Percentiles rank a stretch among this genome's conserved stretches.
Evolutionary conservation across 2,329 filamentous ascomycete species (phyloP).

Genomic region (Onygena corvina): DNA sequence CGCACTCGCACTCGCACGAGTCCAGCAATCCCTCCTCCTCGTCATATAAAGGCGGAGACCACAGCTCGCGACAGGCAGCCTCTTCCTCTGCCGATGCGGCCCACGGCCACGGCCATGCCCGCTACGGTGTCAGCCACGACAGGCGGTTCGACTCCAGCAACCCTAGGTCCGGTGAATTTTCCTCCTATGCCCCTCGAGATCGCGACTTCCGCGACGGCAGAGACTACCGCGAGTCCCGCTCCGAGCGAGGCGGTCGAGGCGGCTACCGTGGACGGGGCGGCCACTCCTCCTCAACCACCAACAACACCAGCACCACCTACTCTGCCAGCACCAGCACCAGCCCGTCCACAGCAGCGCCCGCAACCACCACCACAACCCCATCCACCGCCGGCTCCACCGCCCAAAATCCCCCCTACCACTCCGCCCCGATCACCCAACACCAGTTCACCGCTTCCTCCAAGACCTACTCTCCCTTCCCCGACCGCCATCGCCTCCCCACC

Average conservation of each 20-base stretch:
- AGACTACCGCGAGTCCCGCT: constrained; percentile 27
- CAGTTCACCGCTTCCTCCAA: constrained; percentile 31
- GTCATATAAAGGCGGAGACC: constrained; percentile 19
- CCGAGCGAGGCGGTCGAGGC: constrained; percentile 30
- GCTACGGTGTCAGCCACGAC: constrained; percentile 23
- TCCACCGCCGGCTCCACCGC: too few relatives aligned
- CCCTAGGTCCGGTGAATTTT: constrained; percentile 25
- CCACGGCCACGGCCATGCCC: constrained; percentile 22
- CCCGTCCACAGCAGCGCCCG: constrained; percentile 28
- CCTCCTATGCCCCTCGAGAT: constrained; percentile 19
- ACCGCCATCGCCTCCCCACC: constrained; percentile 31
- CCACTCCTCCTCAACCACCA: constrained; percentile 23
- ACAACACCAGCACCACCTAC: constrained; percentile 29
- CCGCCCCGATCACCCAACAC: constrained; percentile 30
- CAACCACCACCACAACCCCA: too few relatives aligned
- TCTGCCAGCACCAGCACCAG: constrained; percentile 31
- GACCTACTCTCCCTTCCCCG: constrained; percentile 28
- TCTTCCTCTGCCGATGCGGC: constrained; percentile 13
- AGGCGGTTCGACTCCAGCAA: constrained; percentile 29
- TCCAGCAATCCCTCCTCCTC: constrained; percentile 16
- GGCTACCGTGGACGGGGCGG: constrained; percentile 32
- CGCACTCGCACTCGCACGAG: constrained; percentile 19
- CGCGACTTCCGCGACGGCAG: constrained; percentile 25
- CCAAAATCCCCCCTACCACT: constrained; percentile 31
- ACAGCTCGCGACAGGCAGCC: constrained; percentile 21